Base-by-base conservation (phyloP, 2,329 filamentous ascomycete genomes). In the Periglandula ipomoeae region DNA sequence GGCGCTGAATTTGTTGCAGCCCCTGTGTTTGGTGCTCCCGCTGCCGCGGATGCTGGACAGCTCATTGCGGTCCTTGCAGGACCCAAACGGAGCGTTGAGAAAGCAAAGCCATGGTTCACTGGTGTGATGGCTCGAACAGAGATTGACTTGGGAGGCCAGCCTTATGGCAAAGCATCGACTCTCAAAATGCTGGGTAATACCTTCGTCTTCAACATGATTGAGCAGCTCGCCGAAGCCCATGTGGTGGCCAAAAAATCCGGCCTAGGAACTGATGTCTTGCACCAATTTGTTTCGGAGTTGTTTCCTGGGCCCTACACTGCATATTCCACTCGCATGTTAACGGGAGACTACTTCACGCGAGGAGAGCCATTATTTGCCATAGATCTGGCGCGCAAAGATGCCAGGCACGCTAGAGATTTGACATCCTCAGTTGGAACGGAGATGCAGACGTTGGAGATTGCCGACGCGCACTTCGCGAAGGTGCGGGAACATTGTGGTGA, bases 171-270 rank as follows among this genome's bases (percentile, higher is more conserved):
- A 47, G 82, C 89, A 4, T 77, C 81, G 2, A 76, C 81, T 41
- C 72, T 95, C 43, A 93, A 95, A 68, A 73, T 95, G 19, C 76
- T 95, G 9, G 89, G 90, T 50, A 95, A 95, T 66, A 87, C 85
- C 0, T 90, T 95, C 63, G 76, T 95, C 57, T 64, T 94, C 37
- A 86, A 87, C 69, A 90, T 90, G 77, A 78, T 90, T 22, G 84
- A 89, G 60, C 77, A 87, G 46, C 70, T 95, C 4, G 81, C 86
- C 1, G 88, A 95, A 69, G 85, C 83, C 5, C 78, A 91, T 60
- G 80, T 85, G 1, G 68, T 89, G 5, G 88, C 88, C 5, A 89
- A 95, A 65, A 91, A 90, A 66, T 76, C 78, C 0, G 89, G 89
- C 0, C 70, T 95, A 3, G 88, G 87, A 2, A 75, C 74, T 0